A percentile compares a stretch with the other conserved stretches of the same genome.
Conservation (phyloP, 345 rosid species). For the Brassica cretica region DNA sequence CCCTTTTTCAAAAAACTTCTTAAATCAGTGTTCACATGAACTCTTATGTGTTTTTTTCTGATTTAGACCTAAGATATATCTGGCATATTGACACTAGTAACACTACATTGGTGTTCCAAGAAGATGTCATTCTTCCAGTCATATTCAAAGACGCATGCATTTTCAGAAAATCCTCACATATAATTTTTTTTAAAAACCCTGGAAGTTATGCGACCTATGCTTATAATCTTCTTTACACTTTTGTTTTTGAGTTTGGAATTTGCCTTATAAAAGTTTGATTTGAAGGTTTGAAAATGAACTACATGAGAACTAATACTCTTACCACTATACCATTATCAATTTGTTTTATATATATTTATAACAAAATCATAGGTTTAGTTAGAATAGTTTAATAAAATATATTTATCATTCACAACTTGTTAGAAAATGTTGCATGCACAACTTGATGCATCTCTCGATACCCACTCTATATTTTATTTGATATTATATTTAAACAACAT, state of each 20-base stretch:
- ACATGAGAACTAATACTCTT: not conserved
- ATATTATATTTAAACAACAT: not conserved
- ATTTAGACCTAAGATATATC: not conserved
- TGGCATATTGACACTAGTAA: not conserved
- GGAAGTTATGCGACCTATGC: not conserved
- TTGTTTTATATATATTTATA: not conserved
- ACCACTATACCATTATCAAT: not conserved
- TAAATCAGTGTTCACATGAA: not conserved
- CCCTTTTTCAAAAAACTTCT: not conserved
- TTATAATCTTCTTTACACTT: not conserved
- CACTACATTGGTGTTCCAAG: slow-evolving; percentile 1
- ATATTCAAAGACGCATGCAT: not conserved
- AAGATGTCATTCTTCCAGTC: not conserved
- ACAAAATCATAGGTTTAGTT: not conserved
- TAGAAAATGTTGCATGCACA: not conserved
- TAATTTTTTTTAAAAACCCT: too few relatives aligned
- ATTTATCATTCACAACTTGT: not conserved
- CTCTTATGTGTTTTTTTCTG: not conserved
- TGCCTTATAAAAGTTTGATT: not conserved
- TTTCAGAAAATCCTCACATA: not conserved
- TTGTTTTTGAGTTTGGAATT: not conserved
- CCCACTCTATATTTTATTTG: not conserved
- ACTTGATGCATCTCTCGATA: not conserved
- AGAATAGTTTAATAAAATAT: not conserved
- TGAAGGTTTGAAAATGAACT: not conserved